These are phyloP conservation scores for Geranium rotundifolium DNA, from an alignment of 345 rosid species.

Conservation along the genomic window DNA sequence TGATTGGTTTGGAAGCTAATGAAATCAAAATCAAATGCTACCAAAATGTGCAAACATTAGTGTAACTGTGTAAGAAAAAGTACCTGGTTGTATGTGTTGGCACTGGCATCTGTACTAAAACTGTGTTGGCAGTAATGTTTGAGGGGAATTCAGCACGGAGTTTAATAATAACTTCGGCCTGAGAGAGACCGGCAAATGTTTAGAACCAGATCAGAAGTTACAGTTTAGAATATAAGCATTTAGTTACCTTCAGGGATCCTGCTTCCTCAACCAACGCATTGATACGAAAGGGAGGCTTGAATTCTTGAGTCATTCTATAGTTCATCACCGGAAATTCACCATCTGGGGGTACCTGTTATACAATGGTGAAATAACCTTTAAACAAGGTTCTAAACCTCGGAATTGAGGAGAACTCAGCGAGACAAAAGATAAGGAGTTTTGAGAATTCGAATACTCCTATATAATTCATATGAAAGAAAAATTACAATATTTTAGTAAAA, in stretches of 20 bases:
- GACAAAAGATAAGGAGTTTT: too few species aligned
- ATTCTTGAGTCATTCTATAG: constrained; percentile 97
- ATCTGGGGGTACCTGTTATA: constrained; percentile 74
- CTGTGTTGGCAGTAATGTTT: constrained; percentile 74
- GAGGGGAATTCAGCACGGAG: constrained; percentile 73
- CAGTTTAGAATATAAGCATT: too few species aligned
- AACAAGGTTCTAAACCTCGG: too few species aligned
- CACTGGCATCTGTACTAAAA: constrained; percentile 77
- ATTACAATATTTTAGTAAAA: too few species aligned
- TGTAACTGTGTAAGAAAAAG: not conserved
- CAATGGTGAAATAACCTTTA: too few species aligned
- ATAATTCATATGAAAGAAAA: too few species aligned
- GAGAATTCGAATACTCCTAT: too few species aligned
- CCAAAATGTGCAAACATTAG: not conserved
- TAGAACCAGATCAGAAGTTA: too few species aligned
- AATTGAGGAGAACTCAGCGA: too few species aligned
- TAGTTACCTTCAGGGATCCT: constrained; percentile 64
- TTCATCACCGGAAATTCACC: constrained; percentile 99
- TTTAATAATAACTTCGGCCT: constrained; percentile 93
- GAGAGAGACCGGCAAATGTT: not conserved
- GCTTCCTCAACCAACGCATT: constrained; percentile 92
- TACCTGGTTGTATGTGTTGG: constrained; percentile 88
- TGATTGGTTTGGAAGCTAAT: too few species aligned
- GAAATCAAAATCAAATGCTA: too few species aligned
- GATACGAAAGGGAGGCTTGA: constrained; percentile 93